These are phyloP conservation scores for Ramalina intermedia DNA, from an alignment of 495 filamentous ascomycete species.

Conservation along the genomic window DNA sequence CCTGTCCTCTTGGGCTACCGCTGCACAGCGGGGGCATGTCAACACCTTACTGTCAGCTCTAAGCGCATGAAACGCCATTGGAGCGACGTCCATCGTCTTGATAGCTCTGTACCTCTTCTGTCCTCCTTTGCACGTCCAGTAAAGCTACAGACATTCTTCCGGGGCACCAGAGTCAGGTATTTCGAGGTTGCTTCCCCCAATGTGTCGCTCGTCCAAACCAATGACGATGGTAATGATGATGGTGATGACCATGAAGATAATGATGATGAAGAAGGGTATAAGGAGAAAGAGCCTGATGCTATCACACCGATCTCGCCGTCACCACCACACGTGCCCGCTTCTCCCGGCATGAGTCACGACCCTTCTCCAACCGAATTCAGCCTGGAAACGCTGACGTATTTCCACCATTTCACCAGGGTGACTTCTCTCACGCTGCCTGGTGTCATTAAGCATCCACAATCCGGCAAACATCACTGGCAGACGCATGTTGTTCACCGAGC, in stretches of 20 bases:
- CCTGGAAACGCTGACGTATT: conserved; percentile 21
- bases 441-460: neutral
- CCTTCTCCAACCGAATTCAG: conserved; percentile 11
- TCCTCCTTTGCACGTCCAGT: conserved; percentile 11
- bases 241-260: neutral
- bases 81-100: conserved; percentile 20
- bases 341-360: neutral
- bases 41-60: no score
- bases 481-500: conserved; percentile 16
- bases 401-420: conserved; percentile 24
- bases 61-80: conserved; percentile 18
- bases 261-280: neutral
- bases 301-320: neutral
- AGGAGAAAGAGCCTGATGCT: neutral
- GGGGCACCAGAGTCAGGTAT: conserved; percentile 25
- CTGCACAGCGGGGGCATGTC: no score
- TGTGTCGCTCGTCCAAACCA: neutral
- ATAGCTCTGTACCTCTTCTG: neutral
- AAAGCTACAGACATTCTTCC: conserved; percentile 24
- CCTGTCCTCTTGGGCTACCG: no score
- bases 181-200: conserved; percentile 17
- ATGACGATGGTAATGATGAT: neutral
- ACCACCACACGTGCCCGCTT: neutral
- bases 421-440: conserved; percentile 23
- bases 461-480: conserved; percentile 14